Evolutionary conservation across 352 stramenopile genomes (phyloP).

Genomic region (Phytopythium montanum): DNA sequence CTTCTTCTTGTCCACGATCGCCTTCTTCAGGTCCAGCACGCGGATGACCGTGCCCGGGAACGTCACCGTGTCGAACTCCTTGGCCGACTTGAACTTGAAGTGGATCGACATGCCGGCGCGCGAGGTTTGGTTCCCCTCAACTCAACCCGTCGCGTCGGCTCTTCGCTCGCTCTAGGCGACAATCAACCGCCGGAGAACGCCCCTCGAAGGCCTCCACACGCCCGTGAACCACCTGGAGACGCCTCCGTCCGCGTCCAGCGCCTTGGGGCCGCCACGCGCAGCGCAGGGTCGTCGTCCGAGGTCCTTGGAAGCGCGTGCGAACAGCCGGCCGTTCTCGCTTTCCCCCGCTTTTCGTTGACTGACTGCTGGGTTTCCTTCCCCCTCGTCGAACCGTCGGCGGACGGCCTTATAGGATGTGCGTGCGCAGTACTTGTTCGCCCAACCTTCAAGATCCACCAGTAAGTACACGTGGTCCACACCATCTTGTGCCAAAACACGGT

Average conservation of each 20-base stretch:
- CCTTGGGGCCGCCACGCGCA: background rate
- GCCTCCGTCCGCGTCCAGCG: background rate
- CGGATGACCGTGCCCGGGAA: conserved; percentile 84
- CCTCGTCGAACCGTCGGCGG: conserved; percentile 1
- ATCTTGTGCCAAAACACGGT: background rate
- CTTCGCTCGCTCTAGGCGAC: no score
- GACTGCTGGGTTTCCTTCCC: background rate
- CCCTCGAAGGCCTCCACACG: background rate
- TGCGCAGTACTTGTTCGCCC: background rate
- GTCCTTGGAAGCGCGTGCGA: background rate
- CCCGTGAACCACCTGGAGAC: background rate
- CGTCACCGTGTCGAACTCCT: conserved; percentile 87
- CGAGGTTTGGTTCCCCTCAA: background rate
- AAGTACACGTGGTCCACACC: background rate
- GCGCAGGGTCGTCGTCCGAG: background rate
- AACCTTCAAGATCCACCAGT: background rate
- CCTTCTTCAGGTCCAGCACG: conserved; percentile 90
- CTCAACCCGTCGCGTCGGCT: background rate
- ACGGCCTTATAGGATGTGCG: conserved; percentile 4
- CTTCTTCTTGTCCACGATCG: conserved; percentile 93
- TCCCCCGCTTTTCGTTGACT: background rate
- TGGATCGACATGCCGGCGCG: conserved; percentile 77
- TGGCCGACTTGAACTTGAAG: conserved; percentile 91
- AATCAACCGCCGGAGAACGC: background rate
- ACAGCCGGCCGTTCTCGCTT: conserved; percentile 3